phyloP scores from a whole-genome alignment of 1,284 basidiomycete genomes.

The Fomitopsis betulina region DNA sequence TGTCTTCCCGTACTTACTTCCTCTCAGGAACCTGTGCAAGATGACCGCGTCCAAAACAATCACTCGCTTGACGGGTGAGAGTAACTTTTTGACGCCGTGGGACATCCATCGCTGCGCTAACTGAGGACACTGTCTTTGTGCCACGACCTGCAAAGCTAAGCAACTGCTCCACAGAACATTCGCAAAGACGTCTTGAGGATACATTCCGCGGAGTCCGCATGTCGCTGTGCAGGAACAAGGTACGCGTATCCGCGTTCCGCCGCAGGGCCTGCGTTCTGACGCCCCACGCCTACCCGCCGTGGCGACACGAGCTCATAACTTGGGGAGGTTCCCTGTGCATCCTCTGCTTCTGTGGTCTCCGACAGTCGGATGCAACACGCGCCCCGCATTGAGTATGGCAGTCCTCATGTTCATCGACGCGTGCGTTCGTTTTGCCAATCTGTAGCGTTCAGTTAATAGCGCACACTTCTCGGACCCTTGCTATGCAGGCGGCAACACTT shows the following conservation, averaged over 20 bases:
- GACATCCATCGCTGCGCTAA: not conserved
- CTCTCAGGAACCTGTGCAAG: not conserved
- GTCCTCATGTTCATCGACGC: not conserved
- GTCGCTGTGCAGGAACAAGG: not conserved
- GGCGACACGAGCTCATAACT: not conserved
- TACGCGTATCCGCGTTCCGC: not conserved
- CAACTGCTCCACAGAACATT: not conserved
- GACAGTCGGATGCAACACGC: not conserved
- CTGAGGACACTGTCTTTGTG: not conserved
- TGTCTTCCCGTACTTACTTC: no score
- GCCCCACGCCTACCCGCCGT: no score
- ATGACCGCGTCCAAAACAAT: not conserved
- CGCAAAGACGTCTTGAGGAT: not conserved
- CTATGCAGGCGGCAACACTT: not conserved
- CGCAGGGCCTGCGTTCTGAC: not conserved
- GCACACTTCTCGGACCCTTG: not conserved
- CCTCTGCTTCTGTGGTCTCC: not conserved
- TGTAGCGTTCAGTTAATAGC: not conserved
- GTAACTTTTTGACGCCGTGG: not conserved
- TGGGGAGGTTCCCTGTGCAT: no score
- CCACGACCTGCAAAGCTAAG: not conserved
- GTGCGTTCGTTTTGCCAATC: not conserved
- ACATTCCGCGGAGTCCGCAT: not conserved
- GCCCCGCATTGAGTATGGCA: not conserved
- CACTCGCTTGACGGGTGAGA: not conserved